Conservation (phyloP, 345 rosid genomes). For the Pugionium dolabratum region DNA sequence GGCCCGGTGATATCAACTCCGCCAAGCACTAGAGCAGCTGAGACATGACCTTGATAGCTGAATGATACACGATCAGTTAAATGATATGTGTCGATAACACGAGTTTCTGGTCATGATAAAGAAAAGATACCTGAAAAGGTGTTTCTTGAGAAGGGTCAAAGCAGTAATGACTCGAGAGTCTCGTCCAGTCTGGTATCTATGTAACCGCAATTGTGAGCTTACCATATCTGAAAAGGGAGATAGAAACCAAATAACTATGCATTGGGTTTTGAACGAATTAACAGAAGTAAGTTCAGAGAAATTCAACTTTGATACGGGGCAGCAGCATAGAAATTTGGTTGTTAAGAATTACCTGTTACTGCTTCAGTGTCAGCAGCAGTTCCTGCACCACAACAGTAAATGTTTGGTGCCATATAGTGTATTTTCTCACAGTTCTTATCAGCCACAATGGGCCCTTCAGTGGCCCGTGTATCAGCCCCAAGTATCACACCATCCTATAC, state of each 20-base stretch:
- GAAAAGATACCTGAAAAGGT: conserved; percentile 62
- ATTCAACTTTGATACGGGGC: background rate
- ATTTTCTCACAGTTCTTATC: conserved; percentile 99
- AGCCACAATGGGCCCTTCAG: conserved; percentile 95
- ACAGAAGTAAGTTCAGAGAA: background rate
- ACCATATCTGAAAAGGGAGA: conserved; percentile 63
- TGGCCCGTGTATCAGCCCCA: conserved; percentile 90
- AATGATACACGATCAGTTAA: conserved; percentile 34
- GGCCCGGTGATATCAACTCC: conserved; percentile 88
- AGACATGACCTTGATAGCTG: conserved; percentile 79
- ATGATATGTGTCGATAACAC: conserved; percentile 9
- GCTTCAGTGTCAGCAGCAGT: conserved; percentile 99
- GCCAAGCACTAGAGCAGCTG: conserved; percentile 86
- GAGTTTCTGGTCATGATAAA: conserved; percentile 4
- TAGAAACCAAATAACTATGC: conserved; percentile 16
- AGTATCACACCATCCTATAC: conserved; percentile 69
- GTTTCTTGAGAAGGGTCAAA: conserved; percentile 75
- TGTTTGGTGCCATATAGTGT: conserved; percentile 98
- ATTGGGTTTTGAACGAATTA: background rate
- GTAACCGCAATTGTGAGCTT: conserved; percentile 80
- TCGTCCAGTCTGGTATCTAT: conserved; percentile 75
- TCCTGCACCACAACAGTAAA: conserved; percentile 97
- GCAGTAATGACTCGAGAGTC: conserved; percentile 83
- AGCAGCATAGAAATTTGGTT: background rate
- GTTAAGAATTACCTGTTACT: conserved; percentile 65